Base-by-base conservation (phyloP, 306 rosid species). In the Glycyrrhiza uralensis region DNA sequence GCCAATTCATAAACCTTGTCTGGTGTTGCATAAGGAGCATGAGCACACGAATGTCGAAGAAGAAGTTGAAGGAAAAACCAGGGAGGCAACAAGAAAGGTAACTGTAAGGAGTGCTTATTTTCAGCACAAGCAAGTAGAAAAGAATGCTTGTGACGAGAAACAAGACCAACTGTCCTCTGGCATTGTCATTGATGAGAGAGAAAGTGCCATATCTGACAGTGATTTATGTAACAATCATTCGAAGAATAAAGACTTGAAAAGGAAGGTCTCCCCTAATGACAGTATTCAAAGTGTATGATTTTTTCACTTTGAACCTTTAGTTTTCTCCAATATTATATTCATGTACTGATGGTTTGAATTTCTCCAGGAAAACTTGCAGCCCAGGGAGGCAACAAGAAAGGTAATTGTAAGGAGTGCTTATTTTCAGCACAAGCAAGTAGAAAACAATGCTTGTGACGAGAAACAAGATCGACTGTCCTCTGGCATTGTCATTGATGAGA, bases 1-100 rank as follows among this genome's bases (percentile, higher is more conserved):
- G 77, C 76, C 91, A 65, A 81, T 94, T 78, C 97, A 86, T 81
- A 91, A 85, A 78, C 96, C 90, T 56, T 94, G 97, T 79, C 54
- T 79, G 66, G 82, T 80, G 45, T 81, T 81, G 79, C 86, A 75
- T 17, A 85, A 67, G 89, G 89, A 74, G 64, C 77, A 62, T 14
- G 90, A 83, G 46, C 67, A 35, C 38, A 71, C 67, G 26, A 72
- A 60, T 66, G 57, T 72, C 50, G 71, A 82, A 30, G 83, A 69
- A 51, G 36, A 58, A n/a, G 23, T 24, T 42, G 90, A 87, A 71
- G 82, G 78, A 50, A 78, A 89, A 72, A 59, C 76, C 54, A 83
- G 76, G 76, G 83, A 51, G 67, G 87, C 66, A 39, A 86, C 71
- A 30, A 85, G 85, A 80, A 91, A 84, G 86, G 85, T 79, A 56